These are phyloP conservation scores for Amanita rubescens DNA, from an alignment of 768 basidiomycete species.

Conservation along the genomic window DNA sequence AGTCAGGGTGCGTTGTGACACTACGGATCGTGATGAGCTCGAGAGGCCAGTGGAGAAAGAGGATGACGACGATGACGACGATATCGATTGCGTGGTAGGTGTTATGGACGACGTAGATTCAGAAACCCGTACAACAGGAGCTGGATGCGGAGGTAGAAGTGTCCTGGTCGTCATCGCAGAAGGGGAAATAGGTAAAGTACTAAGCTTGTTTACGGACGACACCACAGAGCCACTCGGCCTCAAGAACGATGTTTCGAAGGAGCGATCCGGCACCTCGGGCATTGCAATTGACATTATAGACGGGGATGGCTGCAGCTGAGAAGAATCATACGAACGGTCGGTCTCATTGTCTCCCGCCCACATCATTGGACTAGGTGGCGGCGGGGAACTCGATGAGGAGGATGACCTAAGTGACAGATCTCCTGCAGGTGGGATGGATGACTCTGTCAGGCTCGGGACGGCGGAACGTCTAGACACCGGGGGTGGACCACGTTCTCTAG, in stretches of 20 bases:
- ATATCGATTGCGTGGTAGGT: slow-evolving; percentile 24
- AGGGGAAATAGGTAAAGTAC: slow-evolving; percentile 20
- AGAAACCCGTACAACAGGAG: not conserved
- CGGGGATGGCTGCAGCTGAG: slow-evolving; percentile 65
- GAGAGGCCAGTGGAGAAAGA: slow-evolving; percentile 24
- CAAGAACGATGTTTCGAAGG: slow-evolving; percentile 70
- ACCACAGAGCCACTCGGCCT: slow-evolving; percentile 49
- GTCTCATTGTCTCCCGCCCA: slow-evolving; percentile 52
- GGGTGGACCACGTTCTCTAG: not conserved
- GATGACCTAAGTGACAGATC: not conserved
- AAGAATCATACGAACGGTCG: slow-evolving; percentile 69
- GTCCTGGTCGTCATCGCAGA: slow-evolving; percentile 32
- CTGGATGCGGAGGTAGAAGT: slow-evolving; percentile 22
- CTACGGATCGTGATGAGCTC: slow-evolving; percentile 29
- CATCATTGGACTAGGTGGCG: slow-evolving; percentile 29
- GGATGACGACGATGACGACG: slow-evolving; percentile 25
- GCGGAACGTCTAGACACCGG: not conserved
- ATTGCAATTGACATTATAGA: slow-evolving; percentile 46
- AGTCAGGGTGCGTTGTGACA: slow-evolving; percentile 38
- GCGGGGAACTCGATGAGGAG: slow-evolving; percentile 5
- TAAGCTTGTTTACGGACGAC: slow-evolving; percentile 29
- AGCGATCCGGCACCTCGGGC: slow-evolving; percentile 54
- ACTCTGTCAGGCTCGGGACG: slow-evolving; percentile 15
- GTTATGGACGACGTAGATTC: slow-evolving; percentile 25
- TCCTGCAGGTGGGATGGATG: slow-evolving; percentile 9